phyloP scores from a whole-genome alignment of 805 yeast genomes.

The Kregervanrija pseudodelftensis region DNA sequence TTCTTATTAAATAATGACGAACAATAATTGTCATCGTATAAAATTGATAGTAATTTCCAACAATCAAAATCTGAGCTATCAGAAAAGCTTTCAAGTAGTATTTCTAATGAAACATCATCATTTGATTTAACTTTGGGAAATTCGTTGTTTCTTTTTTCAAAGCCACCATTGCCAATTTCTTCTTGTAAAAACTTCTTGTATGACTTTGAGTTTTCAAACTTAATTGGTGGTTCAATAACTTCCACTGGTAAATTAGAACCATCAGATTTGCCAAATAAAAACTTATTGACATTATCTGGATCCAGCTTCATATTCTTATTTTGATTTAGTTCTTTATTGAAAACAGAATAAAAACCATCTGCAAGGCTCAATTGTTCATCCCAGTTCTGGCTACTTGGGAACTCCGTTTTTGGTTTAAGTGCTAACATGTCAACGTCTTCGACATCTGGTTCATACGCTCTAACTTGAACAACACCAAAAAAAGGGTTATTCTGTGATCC shows the following conservation, averaged over 20 bases:
- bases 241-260: slow-evolving; percentile 10
- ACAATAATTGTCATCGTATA: slow-evolving; percentile 43
- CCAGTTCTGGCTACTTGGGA: slow-evolving; percentile 57
- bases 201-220: slow-evolving; percentile 6
- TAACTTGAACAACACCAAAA: slow-evolving; percentile 45
- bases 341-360: slow-evolving; percentile 36
- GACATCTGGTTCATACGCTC: slow-evolving; percentile 64
- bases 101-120: slow-evolving; percentile 24
- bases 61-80: slow-evolving; percentile 15
- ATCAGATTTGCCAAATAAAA: slow-evolving; percentile 14
- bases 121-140: slow-evolving; percentile 33
- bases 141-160: slow-evolving; percentile 16
- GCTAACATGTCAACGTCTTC: slow-evolving; percentile 39
- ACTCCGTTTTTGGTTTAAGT: slow-evolving; percentile 32
- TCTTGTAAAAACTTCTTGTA: slow-evolving; percentile 8
- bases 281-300: slow-evolving; percentile 15
- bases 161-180: slow-evolving; percentile 10
- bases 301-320: slow-evolving; percentile 11
- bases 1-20: slow-evolving; percentile 8
- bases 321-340: slow-evolving; percentile 16
- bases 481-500: slow-evolving; percentile 7
- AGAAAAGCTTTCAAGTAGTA: slow-evolving; percentile 16
- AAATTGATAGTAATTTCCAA: slow-evolving; percentile 54
- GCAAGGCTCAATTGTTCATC: slow-evolving; percentile 52
- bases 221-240: slow-evolving; percentile 1